Percentiles rank a stretch among this genome's conserved stretches.
phyloP scores from a whole-genome alignment of 2,329 filamentous ascomycete genomes.

The Coniochaeta ligniaria region DNA sequence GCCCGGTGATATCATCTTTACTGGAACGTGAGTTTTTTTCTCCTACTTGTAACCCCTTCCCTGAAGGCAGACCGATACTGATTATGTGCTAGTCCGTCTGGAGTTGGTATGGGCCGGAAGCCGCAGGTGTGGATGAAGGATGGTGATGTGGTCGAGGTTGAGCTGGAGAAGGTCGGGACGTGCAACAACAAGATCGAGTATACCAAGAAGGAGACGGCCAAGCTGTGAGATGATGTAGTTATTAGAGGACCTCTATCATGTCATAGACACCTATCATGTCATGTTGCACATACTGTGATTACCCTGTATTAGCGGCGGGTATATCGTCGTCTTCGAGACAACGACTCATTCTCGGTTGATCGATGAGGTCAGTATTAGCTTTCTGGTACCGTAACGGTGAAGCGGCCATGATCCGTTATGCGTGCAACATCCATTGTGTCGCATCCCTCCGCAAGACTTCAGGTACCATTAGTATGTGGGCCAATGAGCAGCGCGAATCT shows the following conservation, averaged over 20 bases:
- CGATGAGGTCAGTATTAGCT: not conserved
- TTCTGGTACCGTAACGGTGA: not conserved
- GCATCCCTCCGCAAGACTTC: not conserved
- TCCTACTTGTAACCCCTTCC: not conserved
- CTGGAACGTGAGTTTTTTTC: conserved; percentile 44
- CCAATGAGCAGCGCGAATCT: not conserved
- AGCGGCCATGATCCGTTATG: not conserved
- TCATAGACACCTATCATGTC: no score
- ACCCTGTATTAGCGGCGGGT: not conserved
- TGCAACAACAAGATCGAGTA: conserved; percentile 46
- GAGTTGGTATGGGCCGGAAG: conserved; percentile 50
- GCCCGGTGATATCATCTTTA: conserved; percentile 60
- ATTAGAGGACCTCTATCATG: no score
- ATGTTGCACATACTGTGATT: not conserved
- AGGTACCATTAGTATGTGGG: not conserved
- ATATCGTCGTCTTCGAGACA: no score
- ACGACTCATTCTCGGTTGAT: no score
- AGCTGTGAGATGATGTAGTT: not conserved
- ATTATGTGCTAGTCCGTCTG: not conserved
- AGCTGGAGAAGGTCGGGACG: conserved; percentile 57
- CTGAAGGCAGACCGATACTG: not conserved
- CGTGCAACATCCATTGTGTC: not conserved
- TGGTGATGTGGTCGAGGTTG: conserved; percentile 63
- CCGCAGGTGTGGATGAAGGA: conserved; percentile 63
- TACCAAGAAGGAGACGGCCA: conserved; percentile 2